Base-by-base conservation (phyloP, 2,329 filamentous ascomycete genomes). In the Xylaria sp. region DNA sequence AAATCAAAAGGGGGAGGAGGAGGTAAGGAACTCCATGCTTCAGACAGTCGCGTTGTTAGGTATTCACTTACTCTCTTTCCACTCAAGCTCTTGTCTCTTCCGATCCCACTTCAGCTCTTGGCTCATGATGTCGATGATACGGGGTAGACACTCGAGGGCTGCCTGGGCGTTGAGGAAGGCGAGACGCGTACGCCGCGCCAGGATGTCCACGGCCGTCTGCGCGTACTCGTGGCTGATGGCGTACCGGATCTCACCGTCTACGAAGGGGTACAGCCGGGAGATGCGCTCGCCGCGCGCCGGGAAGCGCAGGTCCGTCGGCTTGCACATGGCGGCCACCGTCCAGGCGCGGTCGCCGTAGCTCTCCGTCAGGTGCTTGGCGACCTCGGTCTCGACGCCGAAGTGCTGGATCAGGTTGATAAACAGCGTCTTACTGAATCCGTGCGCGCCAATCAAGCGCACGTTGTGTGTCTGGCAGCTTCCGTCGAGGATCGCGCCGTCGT, bases 371-470 rank as follows among this genome's bases (percentile, higher is more conserved):
- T 97, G 94, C 82, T 93, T 92, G 52, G 94, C 94, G 23, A 97
- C 93, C 74, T 97, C 93, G 20, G 93, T 97, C 81, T 97, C 94
- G 65, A 97, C 83, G 70, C 93, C 93, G 77, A 93, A 97, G 82
- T 97, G 93, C 80, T 97, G 94, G 77, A 97, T 96, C 41, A 97
- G 84, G 80, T 95, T 94, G 84, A 97, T 97, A 83, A 97, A 97
- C 28, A 97, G 89, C 1, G 94, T 86, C 81, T 94, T 94, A 80
- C 91, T 94, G 83, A 90, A 97, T 63, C 93, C 93, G 78, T 97
- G 93, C 12, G 93, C 92, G 73, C 93, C 93, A 67, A 96, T 85
- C 39, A 97, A 84, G 63, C 92, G 90, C 61, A 97, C 90, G 74
- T 91, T 89, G 79, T 96, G 93, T 2, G 93, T 97, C 78, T 95